Evolutionary conservation across 805 yeast species (phyloP).

Genomic region (Torulaspora gathmanii): DNA sequence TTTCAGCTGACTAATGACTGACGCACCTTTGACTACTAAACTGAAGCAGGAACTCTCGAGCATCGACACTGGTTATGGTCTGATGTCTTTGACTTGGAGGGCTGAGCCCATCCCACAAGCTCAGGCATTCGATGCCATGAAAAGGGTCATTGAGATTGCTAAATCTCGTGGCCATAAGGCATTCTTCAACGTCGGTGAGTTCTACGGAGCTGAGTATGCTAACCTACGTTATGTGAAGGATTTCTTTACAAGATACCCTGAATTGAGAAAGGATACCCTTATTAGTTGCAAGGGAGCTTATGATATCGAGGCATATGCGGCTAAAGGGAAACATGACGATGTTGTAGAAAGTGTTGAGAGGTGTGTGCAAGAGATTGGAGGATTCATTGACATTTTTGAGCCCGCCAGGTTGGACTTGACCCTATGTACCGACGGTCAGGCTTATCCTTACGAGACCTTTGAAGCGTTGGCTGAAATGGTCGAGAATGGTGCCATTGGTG

Average conservation of each 20-base stretch:
- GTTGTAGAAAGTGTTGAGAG: constrained; percentile 47
- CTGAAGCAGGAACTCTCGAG: constrained; percentile 19
- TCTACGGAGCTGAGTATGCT: constrained; percentile 55
- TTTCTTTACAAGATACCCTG: constrained; percentile 57
- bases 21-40: constrained; percentile 19
- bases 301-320: constrained; percentile 37
- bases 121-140: constrained; percentile 50
- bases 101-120: constrained; percentile 52
- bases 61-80: constrained; percentile 56
- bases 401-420: constrained; percentile 62
- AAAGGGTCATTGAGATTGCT: constrained; percentile 44
- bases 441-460: constrained; percentile 50
- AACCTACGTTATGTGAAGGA: constrained; percentile 55
- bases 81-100: constrained; percentile 77
- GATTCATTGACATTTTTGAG: constrained; percentile 57
- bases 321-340: constrained; percentile 48
- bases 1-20: neutral
- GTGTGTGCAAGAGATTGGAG: constrained; percentile 40
- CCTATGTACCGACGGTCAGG: constrained; percentile 22
- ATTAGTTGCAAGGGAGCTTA: constrained; percentile 67
- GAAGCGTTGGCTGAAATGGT: constrained; percentile 53
- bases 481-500: constrained; percentile 61
- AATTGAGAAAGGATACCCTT: constrained; percentile 49
- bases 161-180: constrained; percentile 35
- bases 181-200: constrained; percentile 71